These are phyloP conservation scores for Zalerion maritima DNA, from an alignment of 495 filamentous ascomycete genomes.

Conservation along the genomic window DNA sequence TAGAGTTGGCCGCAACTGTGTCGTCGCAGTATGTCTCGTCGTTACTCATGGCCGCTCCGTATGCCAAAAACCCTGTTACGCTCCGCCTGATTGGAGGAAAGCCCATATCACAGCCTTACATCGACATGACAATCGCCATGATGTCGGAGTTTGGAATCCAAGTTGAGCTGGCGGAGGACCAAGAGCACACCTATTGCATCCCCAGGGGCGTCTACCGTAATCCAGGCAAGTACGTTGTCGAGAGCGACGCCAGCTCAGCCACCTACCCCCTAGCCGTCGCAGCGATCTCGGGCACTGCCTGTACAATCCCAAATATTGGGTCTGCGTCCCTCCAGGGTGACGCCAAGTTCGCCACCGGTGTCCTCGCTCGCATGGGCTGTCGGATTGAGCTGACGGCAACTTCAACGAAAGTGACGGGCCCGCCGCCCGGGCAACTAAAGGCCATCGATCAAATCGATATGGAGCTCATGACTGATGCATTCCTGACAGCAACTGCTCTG, in stretches of 20 bases:
- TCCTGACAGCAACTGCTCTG: constrained; percentile 85
- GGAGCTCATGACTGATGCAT: constrained; percentile 99
- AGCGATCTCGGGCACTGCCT: constrained; percentile 86
- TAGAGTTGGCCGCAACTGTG: constrained; percentile 83
- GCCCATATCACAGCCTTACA: constrained; percentile 92
- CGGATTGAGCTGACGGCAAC: constrained; percentile 65
- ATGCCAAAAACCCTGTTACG: constrained; percentile 86
- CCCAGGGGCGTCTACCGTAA: constrained; percentile 75
- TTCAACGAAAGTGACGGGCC: constrained; percentile 88
- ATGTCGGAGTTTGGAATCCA: constrained; percentile 86
- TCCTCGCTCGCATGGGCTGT: constrained; percentile 89
- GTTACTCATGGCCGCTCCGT: constrained; percentile 91
- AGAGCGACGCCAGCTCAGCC: constrained; percentile 94
- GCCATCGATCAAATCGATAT: constrained; percentile 68
- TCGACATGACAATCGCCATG: constrained; percentile 98
- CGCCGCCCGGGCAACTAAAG: constrained; percentile 54
- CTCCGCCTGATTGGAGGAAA: constrained; percentile 82
- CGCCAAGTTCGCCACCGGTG: constrained; percentile 84
- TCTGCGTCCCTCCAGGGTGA: constrained; percentile 86
- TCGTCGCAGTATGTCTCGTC: constrained; percentile 97
- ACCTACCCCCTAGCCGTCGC: constrained; percentile 94
- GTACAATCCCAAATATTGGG: constrained; percentile 92
- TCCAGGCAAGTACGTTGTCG: constrained; percentile 75
- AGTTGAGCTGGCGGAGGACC: constrained; percentile 41
- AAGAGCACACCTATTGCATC: constrained; percentile 88